Evolutionary conservation across 495 filamentous ascomycete species (phyloP).

Genomic region (Monascus purpureus): DNA sequence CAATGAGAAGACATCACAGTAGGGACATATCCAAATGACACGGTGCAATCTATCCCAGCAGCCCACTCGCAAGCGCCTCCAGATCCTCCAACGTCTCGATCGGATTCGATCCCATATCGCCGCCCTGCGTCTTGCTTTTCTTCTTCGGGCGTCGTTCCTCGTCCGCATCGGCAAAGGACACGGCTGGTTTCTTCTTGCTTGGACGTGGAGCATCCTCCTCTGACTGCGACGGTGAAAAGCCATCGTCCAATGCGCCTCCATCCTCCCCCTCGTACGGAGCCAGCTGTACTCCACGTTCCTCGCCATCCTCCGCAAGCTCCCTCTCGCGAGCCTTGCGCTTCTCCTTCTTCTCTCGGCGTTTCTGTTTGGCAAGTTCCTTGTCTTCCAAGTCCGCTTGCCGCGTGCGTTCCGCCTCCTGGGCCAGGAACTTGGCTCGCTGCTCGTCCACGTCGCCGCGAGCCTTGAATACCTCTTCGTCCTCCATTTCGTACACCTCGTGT

Average conservation of each 20-base stretch:
- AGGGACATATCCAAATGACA: conserved; percentile 1
- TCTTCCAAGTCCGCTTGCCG: conserved; percentile 65
- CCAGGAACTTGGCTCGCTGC: conserved; percentile 65
- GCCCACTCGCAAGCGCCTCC: conserved; percentile 71
- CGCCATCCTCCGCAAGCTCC: conserved; percentile 14
- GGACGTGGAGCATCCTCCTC: conserved; percentile 13
- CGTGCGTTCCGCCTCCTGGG: conserved; percentile 57
- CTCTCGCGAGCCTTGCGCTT: conserved; percentile 68
- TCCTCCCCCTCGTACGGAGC: conserved; percentile 20
- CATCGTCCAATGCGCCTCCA: conserved; percentile 21
- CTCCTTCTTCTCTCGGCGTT: conserved; percentile 74
- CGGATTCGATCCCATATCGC: conserved; percentile 34
- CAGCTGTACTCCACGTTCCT: conserved; percentile 28
- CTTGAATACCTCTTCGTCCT: conserved; percentile 66
- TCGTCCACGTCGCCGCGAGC: conserved; percentile 56
- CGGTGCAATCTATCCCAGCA: conserved; percentile 41
- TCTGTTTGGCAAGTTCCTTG: conserved; percentile 63
- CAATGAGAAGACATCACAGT: not conserved
- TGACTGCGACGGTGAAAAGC: conserved; percentile 23
- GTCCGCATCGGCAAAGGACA: conserved; percentile 19
- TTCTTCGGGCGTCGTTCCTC: conserved; percentile 30
- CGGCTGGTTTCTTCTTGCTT: conserved; percentile 29
- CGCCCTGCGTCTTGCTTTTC: conserved; percentile 27
- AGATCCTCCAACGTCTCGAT: conserved; percentile 81
- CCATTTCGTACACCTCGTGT: conserved; percentile 75